These are phyloP conservation scores for Pinus taeda DNA, from an alignment of 75 land plant species.

Conservation along the genomic window DNA sequence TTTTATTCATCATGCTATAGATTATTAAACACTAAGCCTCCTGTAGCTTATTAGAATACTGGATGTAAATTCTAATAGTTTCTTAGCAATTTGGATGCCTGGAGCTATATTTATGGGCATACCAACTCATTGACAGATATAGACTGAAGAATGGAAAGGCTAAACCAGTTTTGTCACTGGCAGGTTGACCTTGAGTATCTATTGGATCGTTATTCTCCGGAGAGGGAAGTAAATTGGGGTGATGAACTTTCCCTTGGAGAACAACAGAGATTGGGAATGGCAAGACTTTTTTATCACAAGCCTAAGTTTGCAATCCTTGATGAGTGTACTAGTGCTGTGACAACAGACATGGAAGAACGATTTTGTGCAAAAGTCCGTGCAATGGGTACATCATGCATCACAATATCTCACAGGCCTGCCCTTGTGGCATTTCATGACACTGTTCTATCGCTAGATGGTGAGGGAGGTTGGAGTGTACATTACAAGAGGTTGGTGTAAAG, in stretches of 20 bases:
- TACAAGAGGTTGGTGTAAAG: conserved; percentile 51
- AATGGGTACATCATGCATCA: conserved; percentile 99
- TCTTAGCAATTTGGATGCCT: not conserved
- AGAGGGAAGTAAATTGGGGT: conserved; percentile 92
- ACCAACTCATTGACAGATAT: not conserved
- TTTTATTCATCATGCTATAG: not conserved
- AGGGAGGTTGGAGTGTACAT: conserved; percentile 90
- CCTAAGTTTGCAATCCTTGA: conserved; percentile 98
- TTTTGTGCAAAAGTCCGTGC: conserved; percentile 95
- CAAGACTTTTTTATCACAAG: conserved; percentile 92
- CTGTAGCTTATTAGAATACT: too few species aligned
- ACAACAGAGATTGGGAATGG: conserved; percentile 98
- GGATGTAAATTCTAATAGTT: not conserved
- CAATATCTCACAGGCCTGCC: conserved; percentile 98
- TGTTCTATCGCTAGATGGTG: conserved; percentile 98
- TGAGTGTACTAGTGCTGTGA: conserved; percentile 99
- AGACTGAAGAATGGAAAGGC: not conserved
- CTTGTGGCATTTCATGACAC: conserved; percentile 99
- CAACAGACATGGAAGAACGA: conserved; percentile 99
- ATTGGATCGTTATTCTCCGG: conserved; percentile 86
- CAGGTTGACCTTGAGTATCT: conserved; percentile 98
- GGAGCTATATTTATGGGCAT: not conserved
- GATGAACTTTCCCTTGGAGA: conserved; percentile 99
- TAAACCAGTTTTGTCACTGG: not conserved
- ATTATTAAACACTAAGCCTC: not conserved